Evolutionary conservation across 352 stramenopile genomes (phyloP).

Genomic region (Blastocystis sp.): DNA sequence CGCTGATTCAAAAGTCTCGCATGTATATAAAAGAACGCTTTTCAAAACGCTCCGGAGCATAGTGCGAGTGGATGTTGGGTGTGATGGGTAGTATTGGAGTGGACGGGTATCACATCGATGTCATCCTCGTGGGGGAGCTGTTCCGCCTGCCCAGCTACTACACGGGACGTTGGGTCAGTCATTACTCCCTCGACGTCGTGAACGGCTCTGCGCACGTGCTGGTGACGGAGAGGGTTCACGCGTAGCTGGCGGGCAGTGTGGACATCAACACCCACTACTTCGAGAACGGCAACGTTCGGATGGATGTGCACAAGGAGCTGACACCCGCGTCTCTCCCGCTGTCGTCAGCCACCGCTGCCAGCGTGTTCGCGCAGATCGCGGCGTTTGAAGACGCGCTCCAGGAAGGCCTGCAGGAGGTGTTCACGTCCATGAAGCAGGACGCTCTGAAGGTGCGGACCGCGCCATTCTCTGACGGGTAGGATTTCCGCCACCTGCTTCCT

Average conservation of each 20-base stretch:
- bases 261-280: constrained; percentile 57
- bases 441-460: not conserved
- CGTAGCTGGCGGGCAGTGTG: constrained; percentile 28
- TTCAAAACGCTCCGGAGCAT: not conserved
- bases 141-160: constrained; percentile 53
- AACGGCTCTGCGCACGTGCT: not conserved
- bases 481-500: constrained; percentile 50
- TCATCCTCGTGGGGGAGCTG: constrained; percentile 46
- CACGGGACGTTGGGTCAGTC: constrained; percentile 59
- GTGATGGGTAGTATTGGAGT: constrained; percentile 41
- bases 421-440: constrained; percentile 60
- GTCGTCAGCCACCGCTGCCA: not conserved
- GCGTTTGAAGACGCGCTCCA: constrained; percentile 45
- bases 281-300: constrained; percentile 64
- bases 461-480: not conserved
- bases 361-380: constrained; percentile 16
- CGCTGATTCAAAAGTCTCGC: constrained; percentile 42
- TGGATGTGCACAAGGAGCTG: constrained; percentile 54
- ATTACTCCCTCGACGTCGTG: constrained; percentile 39
- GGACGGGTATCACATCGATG: constrained; percentile 54
- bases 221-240: not conserved
- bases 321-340: not conserved
- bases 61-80: not conserved
- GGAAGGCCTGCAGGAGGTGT: constrained; percentile 31
- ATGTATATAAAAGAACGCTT: constrained; percentile 50